Evolutionary conservation across 306 rosid genomes (phyloP), one percentile per base, ranked within the genome.

Genomic region (Lablab purpureus): DNA sequence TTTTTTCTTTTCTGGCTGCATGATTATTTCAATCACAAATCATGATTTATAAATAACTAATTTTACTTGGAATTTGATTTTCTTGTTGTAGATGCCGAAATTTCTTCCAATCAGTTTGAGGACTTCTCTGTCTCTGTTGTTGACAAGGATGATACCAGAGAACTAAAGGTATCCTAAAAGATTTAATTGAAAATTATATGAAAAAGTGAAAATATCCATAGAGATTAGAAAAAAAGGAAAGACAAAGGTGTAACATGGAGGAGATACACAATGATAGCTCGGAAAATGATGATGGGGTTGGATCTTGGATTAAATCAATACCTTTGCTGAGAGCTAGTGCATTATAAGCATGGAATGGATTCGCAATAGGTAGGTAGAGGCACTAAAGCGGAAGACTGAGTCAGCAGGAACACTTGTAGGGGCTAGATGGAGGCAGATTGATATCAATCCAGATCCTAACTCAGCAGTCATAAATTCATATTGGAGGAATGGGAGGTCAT

Each of bases 131-230:
- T 91, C 77, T 51, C 90, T 83, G 65, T 77, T 50, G 71, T 78
- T 9, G 80, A 77, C 69, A 47, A 40, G 59, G 62, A 64, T 60
- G 84, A 83, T 78, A 71, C 55, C 22, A 76, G 82, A 74, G 90
- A 92, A 85, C 76, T 90, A 27, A 91, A 86, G 98, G 98, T 92
- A 83, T 70, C 79, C 10, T 49, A n/a, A 11, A 22, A 47, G 13
- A 23, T 49, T 45, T 56, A 77, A 28, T 10, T 69, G 67, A 74
- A n/a, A 62, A 52, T 70, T 8, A 13, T 17, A 66, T 51, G 45
- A 70, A 47, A 27, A 52, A 23, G 2, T 37, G 37, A 56, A 27
- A 46, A 50, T 36, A 21, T n/a, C 55, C 3, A 32, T 56, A 46
- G 23, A 40, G 13, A 40, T 54, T 43, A 62, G 46, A 37, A 4